Conservation (phyloP, 768 basidiomycete genomes). For the Termitomyces sp. region DNA sequence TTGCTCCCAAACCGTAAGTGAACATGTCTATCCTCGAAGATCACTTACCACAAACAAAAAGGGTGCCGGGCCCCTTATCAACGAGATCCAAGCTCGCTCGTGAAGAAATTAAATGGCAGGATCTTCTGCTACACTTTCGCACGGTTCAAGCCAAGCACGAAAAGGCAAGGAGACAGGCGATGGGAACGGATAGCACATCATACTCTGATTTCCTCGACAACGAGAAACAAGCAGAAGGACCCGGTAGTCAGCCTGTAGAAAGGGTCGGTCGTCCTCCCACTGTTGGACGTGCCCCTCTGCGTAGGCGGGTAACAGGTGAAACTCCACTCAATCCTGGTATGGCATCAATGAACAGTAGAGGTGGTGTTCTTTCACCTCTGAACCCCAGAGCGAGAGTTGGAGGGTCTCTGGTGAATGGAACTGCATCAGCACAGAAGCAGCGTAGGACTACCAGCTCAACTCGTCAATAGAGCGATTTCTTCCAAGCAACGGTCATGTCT, state of each 20-base stretch:
- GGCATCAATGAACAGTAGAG: slow-evolving; percentile 25
- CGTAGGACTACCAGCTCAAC: slow-evolving; percentile 36
- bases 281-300: slow-evolving; percentile 38
- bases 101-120: slow-evolving; percentile 97
- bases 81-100: slow-evolving; percentile 73
- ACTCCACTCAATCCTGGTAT: slow-evolving; percentile 23
- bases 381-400: slow-evolving; percentile 64
- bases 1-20: slow-evolving; percentile 78
- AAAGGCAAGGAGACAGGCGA: slow-evolving; percentile 75
- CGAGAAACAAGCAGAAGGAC: slow-evolving; percentile 32
- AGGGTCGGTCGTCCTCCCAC: slow-evolving; percentile 18
- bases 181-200: slow-evolving; percentile 56
- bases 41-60: slow-evolving; percentile 7
- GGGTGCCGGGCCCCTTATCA: slow-evolving; percentile 29
- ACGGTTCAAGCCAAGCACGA: slow-evolving; percentile 87
- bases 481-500: not conserved
- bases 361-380: slow-evolving; percentile 59
- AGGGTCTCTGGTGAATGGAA: slow-evolving; percentile 29
- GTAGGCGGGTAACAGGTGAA: slow-evolving; percentile 62
- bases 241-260: slow-evolving; percentile 17
- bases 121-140: slow-evolving; percentile 89
- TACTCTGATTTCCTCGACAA: slow-evolving; percentile 43
- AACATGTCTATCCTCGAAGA: not conserved
- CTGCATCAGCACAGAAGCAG: slow-evolving; percentile 14
- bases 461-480: slow-evolving; percentile 19